phyloP scores from a whole-genome alignment of 2,329 filamentous ascomycete species.

The Phialemoniopsis sp. region DNA sequence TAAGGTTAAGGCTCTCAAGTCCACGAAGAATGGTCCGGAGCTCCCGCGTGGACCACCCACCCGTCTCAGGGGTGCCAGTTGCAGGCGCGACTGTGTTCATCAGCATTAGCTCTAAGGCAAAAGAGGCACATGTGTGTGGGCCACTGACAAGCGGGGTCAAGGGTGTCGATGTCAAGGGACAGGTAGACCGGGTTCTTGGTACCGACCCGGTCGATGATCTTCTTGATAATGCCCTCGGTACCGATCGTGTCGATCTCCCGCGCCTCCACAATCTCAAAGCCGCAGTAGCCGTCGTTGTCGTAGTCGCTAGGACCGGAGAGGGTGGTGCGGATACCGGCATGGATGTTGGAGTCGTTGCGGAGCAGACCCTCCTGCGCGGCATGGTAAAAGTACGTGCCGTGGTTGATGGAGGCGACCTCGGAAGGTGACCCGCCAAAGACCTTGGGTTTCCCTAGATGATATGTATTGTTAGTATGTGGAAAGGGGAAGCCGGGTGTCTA shows the following conservation, averaged over 20 bases:
- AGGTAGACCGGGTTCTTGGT: constrained; percentile 74
- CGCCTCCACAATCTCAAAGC: constrained; percentile 78
- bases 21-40: constrained; percentile 68
- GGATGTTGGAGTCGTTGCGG: constrained; percentile 79
- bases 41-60: constrained; percentile 72
- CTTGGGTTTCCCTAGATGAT: constrained; percentile 66
- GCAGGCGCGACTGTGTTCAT: constrained; percentile 56
- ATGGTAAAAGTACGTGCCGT: constrained; percentile 88
- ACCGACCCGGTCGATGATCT: constrained; percentile 71
- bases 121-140: not conserved
- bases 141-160: constrained; percentile 71
- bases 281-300: constrained; percentile 80
- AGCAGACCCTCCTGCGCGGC: constrained; percentile 74
- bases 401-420: constrained; percentile 73
- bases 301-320: constrained; percentile 76
- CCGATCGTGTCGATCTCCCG: constrained; percentile 48
- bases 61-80: constrained; percentile 72
- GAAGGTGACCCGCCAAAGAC: constrained; percentile 81
- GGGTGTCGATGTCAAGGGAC: constrained; percentile 81
- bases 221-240: constrained; percentile 70
- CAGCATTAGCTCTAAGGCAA: constrained; percentile 1
- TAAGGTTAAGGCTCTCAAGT: constrained; percentile 63
- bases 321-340: constrained; percentile 82
- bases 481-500: constrained; percentile 11
- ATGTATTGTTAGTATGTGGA: not conserved